Base-by-base conservation (phyloP, 2,329 filamentous ascomycete genomes). In the Talaromyces sp. region DNA sequence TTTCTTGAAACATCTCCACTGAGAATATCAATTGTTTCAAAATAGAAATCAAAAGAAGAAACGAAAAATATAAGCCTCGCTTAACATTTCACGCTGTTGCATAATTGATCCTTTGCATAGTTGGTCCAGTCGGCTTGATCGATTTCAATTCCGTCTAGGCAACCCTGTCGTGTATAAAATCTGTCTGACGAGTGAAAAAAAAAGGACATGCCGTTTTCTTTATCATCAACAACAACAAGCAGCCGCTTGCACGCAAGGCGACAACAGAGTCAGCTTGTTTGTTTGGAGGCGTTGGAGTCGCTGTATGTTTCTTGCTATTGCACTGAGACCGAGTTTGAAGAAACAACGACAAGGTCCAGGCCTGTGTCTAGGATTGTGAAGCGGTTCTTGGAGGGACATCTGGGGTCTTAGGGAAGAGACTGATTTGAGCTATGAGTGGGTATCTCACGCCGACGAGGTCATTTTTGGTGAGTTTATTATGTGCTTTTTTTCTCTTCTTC, bases 391-490 rank as follows among this genome's bases (percentile, higher is more conserved):
- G 7, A n/a, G 7, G 11, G 33, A 4, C 4, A 36, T 36, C 13
- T 36, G 13, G 33, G 17, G 15, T n/a, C 17, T n/a, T 17, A 8
- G 9, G 36, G 13, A 3, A 39, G 36, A 39, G 36, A 8, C 15
- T 39, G 6, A 9, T n/a, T n/a, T n/a, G 36, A 39, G 9, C 17
- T n/a, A 39, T 39, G 17, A 49, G 32, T 25, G 55, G 59, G 8
- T 54, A 52, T 44, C 47, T 61, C 27, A 61, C 59, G 25, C 59
- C 55, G 33, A 57, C 32, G 15, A 44, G 27, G 25, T 61, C 59
- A 1, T 57, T 57, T 47, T 1, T 32, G 27, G 59, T 57, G 33
- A 54, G 59, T 36, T 9, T 27, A 55, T 22, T 22, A n/a, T 15
- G 15, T 11, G 28, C 8, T 39, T 25, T 11, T 27, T 33, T 22